Percentiles rank a stretch among this genome's conserved stretches.
Evolutionary conservation across 768 basidiomycete genomes (phyloP).

Genomic region (Pulveroboletus sp.): DNA sequence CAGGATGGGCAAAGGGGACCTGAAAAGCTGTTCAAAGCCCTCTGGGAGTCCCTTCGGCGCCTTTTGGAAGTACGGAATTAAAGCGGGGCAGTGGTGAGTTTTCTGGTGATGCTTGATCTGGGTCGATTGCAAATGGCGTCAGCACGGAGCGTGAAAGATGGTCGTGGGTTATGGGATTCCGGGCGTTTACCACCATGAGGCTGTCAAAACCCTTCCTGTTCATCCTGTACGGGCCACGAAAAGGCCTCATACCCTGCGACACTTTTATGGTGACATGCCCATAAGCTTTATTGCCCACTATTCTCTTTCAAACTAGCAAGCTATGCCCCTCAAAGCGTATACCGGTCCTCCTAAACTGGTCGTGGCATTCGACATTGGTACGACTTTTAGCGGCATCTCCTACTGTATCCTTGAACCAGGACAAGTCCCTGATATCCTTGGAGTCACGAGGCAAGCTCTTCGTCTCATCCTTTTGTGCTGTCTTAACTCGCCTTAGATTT

Average conservation of each 20-base stretch:
- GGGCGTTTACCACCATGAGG: neutral
- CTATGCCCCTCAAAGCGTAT: conserved; percentile 9
- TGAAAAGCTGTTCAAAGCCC: neutral
- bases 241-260: neutral
- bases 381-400: too few relatives aligned
- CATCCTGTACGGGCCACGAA: neutral
- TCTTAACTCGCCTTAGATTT: conserved; percentile 20
- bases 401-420: conserved; percentile 14
- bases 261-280: neutral
- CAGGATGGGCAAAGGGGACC: neutral
- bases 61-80: neutral
- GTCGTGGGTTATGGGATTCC: neutral
- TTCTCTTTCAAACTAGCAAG: neutral
- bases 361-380: too few relatives aligned
- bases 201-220: neutral
- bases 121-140: neutral
- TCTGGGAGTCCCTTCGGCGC: neutral
- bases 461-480: neutral
- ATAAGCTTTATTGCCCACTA: neutral
- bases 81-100: neutral
- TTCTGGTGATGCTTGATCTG: neutral
- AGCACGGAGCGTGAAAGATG: neutral
- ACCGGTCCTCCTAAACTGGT: conserved; percentile 5
- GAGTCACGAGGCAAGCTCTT: conserved; percentile 6
- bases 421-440: conserved; percentile 10